phyloP scores from a whole-genome alignment of 768 basidiomycete genomes.

The Suillus weaverae region DNA sequence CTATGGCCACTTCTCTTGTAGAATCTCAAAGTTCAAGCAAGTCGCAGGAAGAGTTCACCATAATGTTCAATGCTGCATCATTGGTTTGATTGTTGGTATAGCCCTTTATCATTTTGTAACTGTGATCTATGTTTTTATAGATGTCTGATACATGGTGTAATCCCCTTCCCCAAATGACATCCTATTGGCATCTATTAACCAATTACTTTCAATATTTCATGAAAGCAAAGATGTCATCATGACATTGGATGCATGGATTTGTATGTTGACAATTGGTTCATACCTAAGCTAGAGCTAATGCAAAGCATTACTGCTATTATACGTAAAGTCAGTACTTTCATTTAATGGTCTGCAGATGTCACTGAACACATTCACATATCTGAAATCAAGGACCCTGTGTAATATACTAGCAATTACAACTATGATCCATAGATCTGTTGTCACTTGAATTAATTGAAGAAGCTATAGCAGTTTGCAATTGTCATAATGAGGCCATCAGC shows the following conservation, averaged over 20 bases:
- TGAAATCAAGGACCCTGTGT: too few species aligned
- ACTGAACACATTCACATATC: too few species aligned
- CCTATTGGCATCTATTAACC: conserved; percentile 17
- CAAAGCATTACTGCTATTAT: too few species aligned
- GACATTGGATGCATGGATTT: conserved; percentile 20
- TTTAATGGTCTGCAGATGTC: too few species aligned
- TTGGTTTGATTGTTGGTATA: conserved; percentile 35
- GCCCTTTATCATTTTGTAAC: conserved; percentile 29
- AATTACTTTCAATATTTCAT: conserved; percentile 33
- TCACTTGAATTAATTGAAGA: neutral
- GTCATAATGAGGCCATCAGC: too few species aligned
- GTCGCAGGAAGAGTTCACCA: conserved; percentile 42
- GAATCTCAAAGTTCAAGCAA: conserved; percentile 43
- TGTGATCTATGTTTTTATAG: conserved; percentile 34
- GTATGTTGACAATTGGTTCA: neutral
- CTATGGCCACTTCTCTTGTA: conserved; percentile 38
- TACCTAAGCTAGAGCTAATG: too few species aligned
- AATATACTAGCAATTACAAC: too few species aligned
- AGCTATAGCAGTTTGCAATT: conserved; percentile 11
- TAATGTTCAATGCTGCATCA: conserved; percentile 36
- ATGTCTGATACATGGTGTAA: conserved; percentile 40
- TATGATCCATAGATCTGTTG: too few species aligned
- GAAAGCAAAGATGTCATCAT: conserved; percentile 34
- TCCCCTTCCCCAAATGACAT: conserved; percentile 25
- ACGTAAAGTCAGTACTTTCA: too few species aligned